phyloP scores from a whole-genome alignment of 1,284 basidiomycete genomes.

The Ustilago trichophora region DNA sequence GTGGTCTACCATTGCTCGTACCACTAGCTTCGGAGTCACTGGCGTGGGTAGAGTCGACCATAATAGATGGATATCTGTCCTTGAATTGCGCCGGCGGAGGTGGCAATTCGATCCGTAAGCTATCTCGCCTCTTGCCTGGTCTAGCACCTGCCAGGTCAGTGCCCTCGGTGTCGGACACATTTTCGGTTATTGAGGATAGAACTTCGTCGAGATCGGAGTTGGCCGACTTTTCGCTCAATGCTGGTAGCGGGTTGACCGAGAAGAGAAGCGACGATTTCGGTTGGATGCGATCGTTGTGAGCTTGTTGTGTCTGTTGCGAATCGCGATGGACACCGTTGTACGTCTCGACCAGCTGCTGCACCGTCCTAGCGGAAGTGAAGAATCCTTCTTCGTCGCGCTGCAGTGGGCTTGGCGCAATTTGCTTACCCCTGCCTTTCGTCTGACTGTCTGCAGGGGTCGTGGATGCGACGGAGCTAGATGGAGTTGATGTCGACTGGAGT shows the following conservation, averaged over 20 bases:
- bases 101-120: constrained; percentile 42
- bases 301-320: too few relatives aligned
- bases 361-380: constrained; percentile 18
- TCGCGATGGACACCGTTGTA: too few relatives aligned
- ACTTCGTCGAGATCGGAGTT: constrained; percentile 21
- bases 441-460: background rate
- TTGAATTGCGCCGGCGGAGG: constrained; percentile 35
- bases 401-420: constrained; percentile 1
- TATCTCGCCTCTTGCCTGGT: constrained; percentile 21
- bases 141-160: background rate
- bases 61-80: constrained; percentile 34
- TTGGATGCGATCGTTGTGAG: background rate
- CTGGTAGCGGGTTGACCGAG: constrained; percentile 12
- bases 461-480: constrained; percentile 9
- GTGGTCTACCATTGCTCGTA: background rate
- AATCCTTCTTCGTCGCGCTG: constrained; percentile 17
- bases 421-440: constrained; percentile 14
- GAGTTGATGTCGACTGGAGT: constrained; percentile 2
- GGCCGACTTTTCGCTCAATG: constrained; percentile 33
- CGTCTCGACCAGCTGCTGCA: background rate
- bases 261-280: constrained; percentile 12
- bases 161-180: constrained; percentile 13
- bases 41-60: constrained; percentile 34
- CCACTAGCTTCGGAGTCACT: constrained; percentile 33
- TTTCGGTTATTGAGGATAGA: constrained; percentile 11